A percentile compares a stretch with the other conserved stretches of the same genome.
Evolutionary conservation across 2,329 filamentous ascomycete species (phyloP).

Genomic region (Arthrobotrys sinensis): DNA sequence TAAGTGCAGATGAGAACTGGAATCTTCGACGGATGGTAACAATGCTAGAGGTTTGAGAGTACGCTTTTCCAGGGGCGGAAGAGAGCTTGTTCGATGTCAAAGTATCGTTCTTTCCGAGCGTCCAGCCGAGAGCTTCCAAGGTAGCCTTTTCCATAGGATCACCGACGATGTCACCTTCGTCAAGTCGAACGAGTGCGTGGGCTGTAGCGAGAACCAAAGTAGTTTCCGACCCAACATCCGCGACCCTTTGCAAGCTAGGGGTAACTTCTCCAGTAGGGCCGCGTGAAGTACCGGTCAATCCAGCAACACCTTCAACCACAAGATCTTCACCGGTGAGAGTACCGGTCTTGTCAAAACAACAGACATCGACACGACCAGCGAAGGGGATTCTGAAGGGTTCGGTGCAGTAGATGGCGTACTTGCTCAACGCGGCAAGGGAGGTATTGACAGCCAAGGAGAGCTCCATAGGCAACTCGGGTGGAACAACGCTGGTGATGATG

Average conservation of each 20-base stretch:
- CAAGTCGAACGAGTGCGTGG: conserved; percentile 93
- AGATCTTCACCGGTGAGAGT: conserved; percentile 96
- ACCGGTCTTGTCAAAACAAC: conserved; percentile 98
- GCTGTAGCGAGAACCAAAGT: conserved; percentile 94
- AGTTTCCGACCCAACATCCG: conserved; percentile 81
- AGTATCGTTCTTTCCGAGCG: conserved; percentile 88
- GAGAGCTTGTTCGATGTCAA: conserved; percentile 77
- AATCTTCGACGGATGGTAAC: conserved; percentile 97
- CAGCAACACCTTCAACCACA: conserved; percentile 96
- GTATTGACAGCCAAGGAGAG: conserved; percentile 97
- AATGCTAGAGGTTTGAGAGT: conserved; percentile 75
- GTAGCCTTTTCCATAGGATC: conserved; percentile 99
- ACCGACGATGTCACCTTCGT: conserved; percentile 96
- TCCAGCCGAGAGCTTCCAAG: conserved; percentile 89
- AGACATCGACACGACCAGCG: conserved; percentile 93
- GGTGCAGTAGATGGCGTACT: conserved; percentile 97
- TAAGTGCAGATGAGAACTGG: conserved; percentile 96
- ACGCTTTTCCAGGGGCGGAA: conserved; percentile 69
- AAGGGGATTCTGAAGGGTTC: conserved; percentile 99
- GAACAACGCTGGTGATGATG: conserved; percentile 97
- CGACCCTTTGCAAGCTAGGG: conserved; percentile 75
- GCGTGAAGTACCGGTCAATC: conserved; percentile 70
- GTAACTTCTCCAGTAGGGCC: conserved; percentile 79
- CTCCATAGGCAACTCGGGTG: conserved; percentile 98
- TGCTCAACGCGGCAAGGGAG: conserved; percentile 91